Base-by-base conservation (phyloP, 208 protist species). In the Trypanosomatidae sp. region DNA sequence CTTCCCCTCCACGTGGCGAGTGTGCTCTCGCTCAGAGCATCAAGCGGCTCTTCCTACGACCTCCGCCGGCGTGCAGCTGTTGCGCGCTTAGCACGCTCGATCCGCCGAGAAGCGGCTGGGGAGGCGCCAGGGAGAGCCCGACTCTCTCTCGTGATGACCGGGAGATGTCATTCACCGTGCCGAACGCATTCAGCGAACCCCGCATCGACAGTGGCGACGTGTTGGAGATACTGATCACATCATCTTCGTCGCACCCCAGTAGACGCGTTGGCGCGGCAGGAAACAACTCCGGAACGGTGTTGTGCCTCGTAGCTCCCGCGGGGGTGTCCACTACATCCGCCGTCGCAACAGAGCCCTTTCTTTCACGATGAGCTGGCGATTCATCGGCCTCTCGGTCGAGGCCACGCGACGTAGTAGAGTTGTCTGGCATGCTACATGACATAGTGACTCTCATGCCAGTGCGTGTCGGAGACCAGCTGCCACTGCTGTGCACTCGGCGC, bases 31-130 rank as follows among this genome's bases (percentile, higher is more conserved):
- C 28, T 55, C 22, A 79, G 4, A 87, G 62, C 49, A 75, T 62
- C 4, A 87, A 70, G 33, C 79, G 74, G 17, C 75, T 76, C 62
- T 87, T 83, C 66, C 75, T 87, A 3, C 79, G 66, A 8, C 59
- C 71, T 13, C 46, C 49, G 1, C 43, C 70, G 5, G 46, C 36
- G 36, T 69, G 66, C 60, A 72, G 55, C 22, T 50, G 30, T 5
- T 67, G 56, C 13, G 43, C 66, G 49, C 30, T 68, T 13, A 28
- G 25, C 58, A 73, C 70, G 47, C 58, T 69, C 22, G 66, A 65
- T 5, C 76, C 76, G 17, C 76, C 76, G 19, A 76, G 50, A 3
- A 80, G 50, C 9, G 76, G 71, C 41, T 75, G 76, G 6, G 76
- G 76, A 22, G 62, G 55, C n/a, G 62, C 43, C 13, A 58, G 46